A percentile compares a stretch with the other conserved stretches of the same genome.
Conservation (phyloP, 495 filamentous ascomycete species). For the Xylaria cubensis region DNA sequence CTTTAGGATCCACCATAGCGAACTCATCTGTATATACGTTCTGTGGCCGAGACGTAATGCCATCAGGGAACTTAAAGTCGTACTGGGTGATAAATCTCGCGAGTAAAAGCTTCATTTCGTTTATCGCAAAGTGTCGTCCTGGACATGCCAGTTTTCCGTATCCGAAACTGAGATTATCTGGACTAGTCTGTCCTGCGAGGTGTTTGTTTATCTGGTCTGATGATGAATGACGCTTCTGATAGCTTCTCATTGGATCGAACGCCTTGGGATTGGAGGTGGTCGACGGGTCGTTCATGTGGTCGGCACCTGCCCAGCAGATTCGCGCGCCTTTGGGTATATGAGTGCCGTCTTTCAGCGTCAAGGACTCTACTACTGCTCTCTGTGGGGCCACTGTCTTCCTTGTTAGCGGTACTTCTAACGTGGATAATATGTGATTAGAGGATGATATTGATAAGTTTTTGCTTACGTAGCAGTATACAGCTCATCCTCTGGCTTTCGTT, state of each 20-base stretch:
- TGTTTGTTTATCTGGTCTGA: background rate
- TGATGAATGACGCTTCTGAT: background rate
- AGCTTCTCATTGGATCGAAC: background rate
- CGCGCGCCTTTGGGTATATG: background rate
- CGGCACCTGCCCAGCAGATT: background rate
- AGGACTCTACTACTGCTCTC: background rate
- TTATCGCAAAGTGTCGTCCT: background rate
- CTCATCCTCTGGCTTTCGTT: background rate
- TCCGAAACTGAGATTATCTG: background rate
- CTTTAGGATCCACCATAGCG: background rate
- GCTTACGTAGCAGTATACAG: background rate
- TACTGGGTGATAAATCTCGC: background rate
- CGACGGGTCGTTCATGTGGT: background rate
- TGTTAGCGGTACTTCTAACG: background rate
- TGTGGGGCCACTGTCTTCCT: background rate
- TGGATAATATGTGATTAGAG: background rate
- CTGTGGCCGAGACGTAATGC: background rate
- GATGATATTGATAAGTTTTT: background rate
- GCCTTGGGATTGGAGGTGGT: background rate
- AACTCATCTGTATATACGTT: background rate
- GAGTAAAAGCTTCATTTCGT: background rate
- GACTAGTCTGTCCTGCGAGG: background rate
- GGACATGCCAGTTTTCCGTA: background rate
- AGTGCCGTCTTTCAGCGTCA: background rate
- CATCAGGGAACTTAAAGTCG: background rate